Percentiles rank a stretch among this genome's conserved stretches.
phyloP scores from a whole-genome alignment of 768 basidiomycete species.

The Psilocybe cubensis region DNA sequence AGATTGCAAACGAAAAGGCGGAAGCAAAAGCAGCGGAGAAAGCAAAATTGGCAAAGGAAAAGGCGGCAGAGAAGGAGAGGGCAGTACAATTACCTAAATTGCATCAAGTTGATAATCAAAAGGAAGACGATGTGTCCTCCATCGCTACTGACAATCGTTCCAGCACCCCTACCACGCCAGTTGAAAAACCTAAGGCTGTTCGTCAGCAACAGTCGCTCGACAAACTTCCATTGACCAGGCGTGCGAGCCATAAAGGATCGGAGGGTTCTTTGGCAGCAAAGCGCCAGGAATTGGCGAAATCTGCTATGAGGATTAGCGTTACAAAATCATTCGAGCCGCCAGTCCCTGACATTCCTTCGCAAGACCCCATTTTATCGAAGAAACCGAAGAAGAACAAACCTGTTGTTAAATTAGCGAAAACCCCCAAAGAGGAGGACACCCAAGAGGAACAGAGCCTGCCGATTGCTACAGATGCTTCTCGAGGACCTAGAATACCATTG shows the following conservation, averaged over 20 bases:
- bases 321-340: constrained; percentile 14
- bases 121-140: neutral
- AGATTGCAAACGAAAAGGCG: constrained; percentile 60
- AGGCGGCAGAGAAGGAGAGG: constrained; percentile 55
- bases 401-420: constrained; percentile 55
- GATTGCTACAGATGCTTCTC: constrained; percentile 50
- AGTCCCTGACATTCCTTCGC: constrained; percentile 42
- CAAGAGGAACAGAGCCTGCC: constrained; percentile 46
- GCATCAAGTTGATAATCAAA: constrained; percentile 4
- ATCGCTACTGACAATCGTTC: neutral
- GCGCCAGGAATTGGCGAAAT: constrained; percentile 14
- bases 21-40: constrained; percentile 57
- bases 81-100: constrained; percentile 26
- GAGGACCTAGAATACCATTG: constrained; percentile 34
- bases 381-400: constrained; percentile 86
- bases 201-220: neutral
- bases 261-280: constrained; percentile 5
- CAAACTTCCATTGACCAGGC: constrained; percentile 10
- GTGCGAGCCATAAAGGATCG: constrained; percentile 5
- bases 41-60: constrained; percentile 55
- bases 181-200: constrained; percentile 6
- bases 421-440: constrained; percentile 64
- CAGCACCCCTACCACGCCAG: neutral
- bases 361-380: constrained; percentile 78
- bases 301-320: constrained; percentile 15